Percentiles rank a stretch among this genome's conserved stretches.
Evolutionary conservation across 208 protist genomes (phyloP).

Genomic region (Novymonas esmeraldas): DNA sequence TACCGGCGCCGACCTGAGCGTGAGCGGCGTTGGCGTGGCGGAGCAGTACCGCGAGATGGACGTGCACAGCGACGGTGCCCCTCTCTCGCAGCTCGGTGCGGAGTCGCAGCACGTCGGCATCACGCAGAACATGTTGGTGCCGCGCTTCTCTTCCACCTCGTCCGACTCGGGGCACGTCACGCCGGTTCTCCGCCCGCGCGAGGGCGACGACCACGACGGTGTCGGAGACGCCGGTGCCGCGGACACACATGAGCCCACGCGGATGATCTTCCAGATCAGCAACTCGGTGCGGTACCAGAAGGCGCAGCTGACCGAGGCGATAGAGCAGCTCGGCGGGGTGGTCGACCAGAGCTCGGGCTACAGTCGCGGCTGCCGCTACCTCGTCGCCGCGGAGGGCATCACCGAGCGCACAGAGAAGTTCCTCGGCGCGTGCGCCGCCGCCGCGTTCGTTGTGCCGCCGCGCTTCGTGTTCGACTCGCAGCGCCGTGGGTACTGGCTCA

Average conservation of each 20-base stretch:
- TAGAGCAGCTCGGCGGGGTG: slow-evolving; percentile 44
- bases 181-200: not conserved
- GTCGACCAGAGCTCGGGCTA: slow-evolving; percentile 53
- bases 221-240: not conserved
- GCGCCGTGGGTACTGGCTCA: slow-evolving; percentile 62
- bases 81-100: not conserved
- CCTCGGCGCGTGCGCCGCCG: slow-evolving; percentile 67
- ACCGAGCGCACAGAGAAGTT: slow-evolving; percentile 84
- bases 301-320: slow-evolving; percentile 38
- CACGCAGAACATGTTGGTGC: slow-evolving; percentile 8
- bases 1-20: no score
- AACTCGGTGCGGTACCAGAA: slow-evolving; percentile 51
- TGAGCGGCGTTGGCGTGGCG: no score
- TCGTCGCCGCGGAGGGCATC: slow-evolving; percentile 65
- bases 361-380: slow-evolving; percentile 46
- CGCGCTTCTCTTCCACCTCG: not conserved
- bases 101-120: slow-evolving; percentile 35
- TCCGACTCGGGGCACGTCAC: not conserved
- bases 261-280: slow-evolving; percentile 66
- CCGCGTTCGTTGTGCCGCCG: slow-evolving; percentile 63
- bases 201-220: not conserved
- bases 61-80: not conserved
- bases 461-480: slow-evolving; percentile 67
- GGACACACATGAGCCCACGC: not conserved
- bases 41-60: no score